Percentiles rank a stretch among this genome's conserved stretches.
These are phyloP conservation scores for Gossypium rotundifolium DNA, from an alignment of 345 rosid species.

Conservation along the genomic window DNA sequence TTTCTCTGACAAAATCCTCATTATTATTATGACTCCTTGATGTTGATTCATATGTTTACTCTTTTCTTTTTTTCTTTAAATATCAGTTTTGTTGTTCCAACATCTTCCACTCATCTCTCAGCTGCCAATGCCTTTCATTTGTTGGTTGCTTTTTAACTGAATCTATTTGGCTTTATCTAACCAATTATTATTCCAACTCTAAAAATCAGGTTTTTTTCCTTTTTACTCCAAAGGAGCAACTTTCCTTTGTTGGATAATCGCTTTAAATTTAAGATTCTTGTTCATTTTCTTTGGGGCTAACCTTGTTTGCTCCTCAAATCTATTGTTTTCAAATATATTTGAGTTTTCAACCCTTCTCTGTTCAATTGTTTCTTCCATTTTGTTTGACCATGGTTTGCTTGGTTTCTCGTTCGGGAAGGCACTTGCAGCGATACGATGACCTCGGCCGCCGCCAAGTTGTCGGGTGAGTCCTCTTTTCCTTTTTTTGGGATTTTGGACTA, in stretches of 20 bases:
- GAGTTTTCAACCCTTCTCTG: neutral
- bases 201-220: neutral
- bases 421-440: slow-evolving; percentile 57
- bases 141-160: neutral
- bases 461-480: slow-evolving; percentile 40
- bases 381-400: slow-evolving; percentile 39
- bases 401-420: slow-evolving; percentile 71
- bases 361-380: neutral
- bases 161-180: neutral
- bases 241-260: neutral
- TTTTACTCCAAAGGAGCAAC: neutral
- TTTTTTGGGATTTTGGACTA: neutral
- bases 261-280: neutral
- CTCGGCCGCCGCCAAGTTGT: slow-evolving; percentile 80
- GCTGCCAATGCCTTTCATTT: neutral
- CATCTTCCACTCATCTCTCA: neutral
- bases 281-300: neutral
- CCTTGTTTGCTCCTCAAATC: neutral
- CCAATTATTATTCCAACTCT: neutral
- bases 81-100: neutral
- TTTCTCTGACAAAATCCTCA: no score
- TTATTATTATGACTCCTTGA: no score
- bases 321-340: neutral
- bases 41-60: neutral
- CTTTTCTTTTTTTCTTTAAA: neutral